Evolutionary conservation across 352 stramenopile genomes (phyloP).

Genomic region (Globisporangium splendens): DNA sequence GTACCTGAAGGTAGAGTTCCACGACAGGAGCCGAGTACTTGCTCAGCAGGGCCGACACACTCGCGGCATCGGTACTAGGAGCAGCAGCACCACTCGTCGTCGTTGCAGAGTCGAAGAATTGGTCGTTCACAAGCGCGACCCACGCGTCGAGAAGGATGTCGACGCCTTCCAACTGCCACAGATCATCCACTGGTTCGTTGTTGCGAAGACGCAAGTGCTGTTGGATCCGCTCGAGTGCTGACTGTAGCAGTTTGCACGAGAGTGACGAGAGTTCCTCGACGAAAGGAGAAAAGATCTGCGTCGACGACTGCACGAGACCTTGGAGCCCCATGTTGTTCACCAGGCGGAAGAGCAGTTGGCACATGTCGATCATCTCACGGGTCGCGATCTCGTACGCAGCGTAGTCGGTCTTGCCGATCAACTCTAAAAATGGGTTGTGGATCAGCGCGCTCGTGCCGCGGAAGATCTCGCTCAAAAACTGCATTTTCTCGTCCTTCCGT

Average conservation of each 20-base stretch:
- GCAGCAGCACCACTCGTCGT: slow-evolving; percentile 4
- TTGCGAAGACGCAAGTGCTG: slow-evolving; percentile 42
- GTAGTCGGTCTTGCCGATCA: slow-evolving; percentile 60
- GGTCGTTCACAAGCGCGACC: slow-evolving; percentile 66
- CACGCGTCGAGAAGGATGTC: slow-evolving; percentile 81
- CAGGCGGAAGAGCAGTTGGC: slow-evolving; percentile 72
- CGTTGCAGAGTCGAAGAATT: slow-evolving; percentile 32
- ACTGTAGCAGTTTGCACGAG: slow-evolving; percentile 68
- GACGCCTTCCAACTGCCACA: slow-evolving; percentile 83
- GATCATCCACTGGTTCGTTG: slow-evolving; percentile 52
- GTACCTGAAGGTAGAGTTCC: slow-evolving; percentile 71
- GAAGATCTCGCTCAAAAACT: slow-evolving; percentile 73
- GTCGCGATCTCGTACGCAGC: slow-evolving; percentile 65
- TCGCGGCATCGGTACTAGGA: slow-evolving; percentile 27
- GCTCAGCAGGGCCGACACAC: slow-evolving; percentile 39
- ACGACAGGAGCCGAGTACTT: slow-evolving; percentile 62
- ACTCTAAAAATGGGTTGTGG: slow-evolving; percentile 71
- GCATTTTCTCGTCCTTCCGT: slow-evolving; percentile 52
- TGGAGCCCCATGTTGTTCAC: slow-evolving; percentile 73
- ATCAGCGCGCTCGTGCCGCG: slow-evolving; percentile 57
- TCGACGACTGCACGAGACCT: slow-evolving; percentile 33
- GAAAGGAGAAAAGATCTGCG: slow-evolving; percentile 51
- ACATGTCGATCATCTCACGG: slow-evolving; percentile 81
- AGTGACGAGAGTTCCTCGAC: slow-evolving; percentile 69
- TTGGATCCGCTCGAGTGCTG: slow-evolving; percentile 57